Evolutionary conservation across 2,329 filamentous ascomycete species (phyloP), one percentile per base, ranked within the genome.

Genomic region (Verticillium zaregamsianum): DNA sequence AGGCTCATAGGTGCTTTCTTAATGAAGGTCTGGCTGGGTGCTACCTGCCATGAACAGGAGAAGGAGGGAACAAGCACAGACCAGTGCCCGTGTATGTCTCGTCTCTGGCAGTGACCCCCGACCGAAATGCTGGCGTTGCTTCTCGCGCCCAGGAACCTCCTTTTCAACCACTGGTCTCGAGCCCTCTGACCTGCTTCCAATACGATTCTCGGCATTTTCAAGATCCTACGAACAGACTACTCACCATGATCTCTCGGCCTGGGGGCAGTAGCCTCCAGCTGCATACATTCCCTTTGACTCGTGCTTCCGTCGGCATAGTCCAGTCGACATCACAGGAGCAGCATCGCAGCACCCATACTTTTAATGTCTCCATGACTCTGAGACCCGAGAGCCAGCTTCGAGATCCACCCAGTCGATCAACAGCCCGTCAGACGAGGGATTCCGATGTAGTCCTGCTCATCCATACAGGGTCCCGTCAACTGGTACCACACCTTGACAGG

Each of bases 301-400:
- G 59, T 6, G 59, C 54, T 35, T 56, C 49, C 9, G 39, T 60
- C 12, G 52, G 59, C 25, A 40, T 25, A 11, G 28, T 37, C 11
- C 20, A 33, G 12, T 56, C 59, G 8, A 15, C 17, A 5, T 49
- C 55, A 8, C 59, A 60, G 17, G 40, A 56, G 23, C 35, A 52
- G 20, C 52, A 56, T 17, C 52, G 59, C n/a, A 60, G 49, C 20
- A 56, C 59, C 6, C 49, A 56, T 31, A 60, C 59, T 3, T 20
- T 54, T 23, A 45, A 60, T 33, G 49, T 60, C 3, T 56, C 52
- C 17, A 9, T 60, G 52, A 57, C 39, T 12, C 8, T 60, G 25
- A 57, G 39, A n/a, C 35, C 23, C 2, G 59, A 60, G 12, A 20
- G 31, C 5, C 59, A 57, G 11, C 32, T 39, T 31, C 15, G 11